These are phyloP conservation scores for Recurvomyces mirabilis DNA, from an alignment of 495 filamentous ascomycete genomes.

Conservation along the genomic window DNA sequence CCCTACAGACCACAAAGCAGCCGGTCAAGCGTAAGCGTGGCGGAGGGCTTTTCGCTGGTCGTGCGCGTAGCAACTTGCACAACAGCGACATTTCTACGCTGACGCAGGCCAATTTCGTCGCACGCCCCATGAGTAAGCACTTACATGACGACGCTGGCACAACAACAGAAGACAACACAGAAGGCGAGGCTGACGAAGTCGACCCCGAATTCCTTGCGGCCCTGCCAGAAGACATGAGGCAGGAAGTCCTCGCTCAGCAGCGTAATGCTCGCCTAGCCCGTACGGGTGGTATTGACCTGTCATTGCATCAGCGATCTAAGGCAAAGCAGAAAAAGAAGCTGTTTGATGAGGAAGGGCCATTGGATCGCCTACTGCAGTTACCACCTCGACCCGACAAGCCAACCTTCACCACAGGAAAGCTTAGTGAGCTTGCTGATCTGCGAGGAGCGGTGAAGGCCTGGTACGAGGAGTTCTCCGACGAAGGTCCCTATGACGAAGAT, in stretches of 20 bases:
- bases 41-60: conserved; percentile 38
- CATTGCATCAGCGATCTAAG: conserved; percentile 7
- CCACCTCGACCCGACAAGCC: conserved; percentile 44
- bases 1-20: conserved; percentile 36
- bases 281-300: conserved; percentile 30
- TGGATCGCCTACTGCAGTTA: conserved; percentile 34
- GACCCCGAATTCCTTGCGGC: conserved; percentile 68
- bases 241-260: conserved; percentile 65
- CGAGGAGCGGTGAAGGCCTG: conserved; percentile 53
- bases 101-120: conserved; percentile 55
- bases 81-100: conserved; percentile 40
- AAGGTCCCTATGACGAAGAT: conserved; percentile 67
- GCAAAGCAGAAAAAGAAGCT: conserved; percentile 9
- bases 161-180: conserved; percentile 12
- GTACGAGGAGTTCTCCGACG: conserved; percentile 51
- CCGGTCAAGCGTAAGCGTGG: conserved; percentile 49
- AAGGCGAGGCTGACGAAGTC: conserved; percentile 33
- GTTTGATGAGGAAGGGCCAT: conserved; percentile 9
- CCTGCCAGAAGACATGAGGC: conserved; percentile 66
- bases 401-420: conserved; percentile 52
- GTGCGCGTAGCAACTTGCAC: conserved; percentile 33
- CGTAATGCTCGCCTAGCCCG: conserved; percentile 44
- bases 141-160: conserved; percentile 12
- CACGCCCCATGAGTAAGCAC: conserved; percentile 17
- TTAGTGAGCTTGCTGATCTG: conserved; percentile 46